A percentile compares a stretch with the other conserved stretches of the same genome.
These are phyloP conservation scores for Filosporella fistucella DNA, from an alignment of 495 filamentous ascomycete genomes.

Conservation along the genomic window DNA sequence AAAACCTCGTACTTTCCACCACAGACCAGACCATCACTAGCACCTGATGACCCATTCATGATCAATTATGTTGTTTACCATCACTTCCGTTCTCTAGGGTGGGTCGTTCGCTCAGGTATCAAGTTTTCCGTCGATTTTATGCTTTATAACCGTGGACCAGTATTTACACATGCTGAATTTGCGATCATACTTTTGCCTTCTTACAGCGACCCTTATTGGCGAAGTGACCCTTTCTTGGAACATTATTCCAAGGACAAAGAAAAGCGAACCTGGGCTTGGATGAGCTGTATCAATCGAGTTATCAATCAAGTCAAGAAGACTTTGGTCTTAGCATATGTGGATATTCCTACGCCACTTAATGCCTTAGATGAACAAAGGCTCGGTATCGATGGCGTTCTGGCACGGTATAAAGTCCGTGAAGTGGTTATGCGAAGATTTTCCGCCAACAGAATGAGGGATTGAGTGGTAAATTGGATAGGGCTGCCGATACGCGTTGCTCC, in stretches of 20 bases:
- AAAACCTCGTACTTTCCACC: slow-evolving; percentile 64
- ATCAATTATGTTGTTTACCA: slow-evolving; percentile 87
- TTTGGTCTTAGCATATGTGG: slow-evolving; percentile 82
- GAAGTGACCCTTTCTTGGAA: slow-evolving; percentile 17
- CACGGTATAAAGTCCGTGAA: slow-evolving; percentile 75
- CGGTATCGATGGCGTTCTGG: slow-evolving; percentile 59
- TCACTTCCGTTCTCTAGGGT: slow-evolving; percentile 93
- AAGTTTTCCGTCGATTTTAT: slow-evolving; percentile 95
- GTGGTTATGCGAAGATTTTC: slow-evolving; percentile 78
- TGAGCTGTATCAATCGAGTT: slow-evolving; percentile 90
- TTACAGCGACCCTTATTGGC: slow-evolving; percentile 75
- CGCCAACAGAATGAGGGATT: slow-evolving; percentile 63
- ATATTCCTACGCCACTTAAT: slow-evolving; percentile 69
- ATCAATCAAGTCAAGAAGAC: slow-evolving; percentile 85
- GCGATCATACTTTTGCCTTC: slow-evolving; percentile 79
- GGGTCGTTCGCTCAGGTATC: slow-evolving; percentile 89
- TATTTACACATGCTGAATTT: slow-evolving; percentile 92
- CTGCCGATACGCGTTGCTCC: too few relatives aligned
- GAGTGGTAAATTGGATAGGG: neutral
- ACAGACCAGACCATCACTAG: slow-evolving; percentile 27
- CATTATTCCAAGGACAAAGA: slow-evolving; percentile 39
- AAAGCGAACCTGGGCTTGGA: slow-evolving; percentile 74
- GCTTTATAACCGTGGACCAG: slow-evolving; percentile 91
- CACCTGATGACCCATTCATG: slow-evolving; percentile 78
- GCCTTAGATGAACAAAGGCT: slow-evolving; percentile 35